Percentiles rank a stretch among this genome's conserved stretches.
Conservation (phyloP, 768 basidiomycete species). For the Daedaleopsis sinensis region DNA sequence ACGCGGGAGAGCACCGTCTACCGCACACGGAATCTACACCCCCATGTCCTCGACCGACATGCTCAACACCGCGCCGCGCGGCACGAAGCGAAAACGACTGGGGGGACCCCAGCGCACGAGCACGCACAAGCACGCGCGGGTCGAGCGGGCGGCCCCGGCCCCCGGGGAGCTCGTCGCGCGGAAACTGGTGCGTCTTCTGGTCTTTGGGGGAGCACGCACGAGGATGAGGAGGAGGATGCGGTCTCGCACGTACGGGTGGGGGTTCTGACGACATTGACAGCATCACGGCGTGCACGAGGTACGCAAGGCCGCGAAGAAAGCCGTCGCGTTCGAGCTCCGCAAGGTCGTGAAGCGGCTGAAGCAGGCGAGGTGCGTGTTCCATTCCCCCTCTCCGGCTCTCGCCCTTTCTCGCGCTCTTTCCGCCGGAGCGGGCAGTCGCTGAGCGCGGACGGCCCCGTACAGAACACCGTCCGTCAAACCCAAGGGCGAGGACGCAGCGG, state of each 20-base stretch:
- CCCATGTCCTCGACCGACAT: not conserved
- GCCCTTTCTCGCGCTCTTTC: no score
- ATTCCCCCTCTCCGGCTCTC: not conserved
- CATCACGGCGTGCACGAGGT: constrained; percentile 76
- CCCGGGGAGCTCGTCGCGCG: constrained; percentile 14
- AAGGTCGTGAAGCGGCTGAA: constrained; percentile 85
- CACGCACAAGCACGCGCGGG: not conserved
- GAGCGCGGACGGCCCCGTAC: no score
- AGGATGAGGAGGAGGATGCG: not conserved
- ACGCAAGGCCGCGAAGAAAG: constrained; percentile 77
- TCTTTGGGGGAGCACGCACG: not conserved
- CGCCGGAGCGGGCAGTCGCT: no score
- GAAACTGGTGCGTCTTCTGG: constrained; percentile 9
- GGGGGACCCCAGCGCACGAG: not conserved
- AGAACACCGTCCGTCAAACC: not conserved
- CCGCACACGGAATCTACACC: not conserved
- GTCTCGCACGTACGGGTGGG: not conserved
- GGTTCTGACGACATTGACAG: constrained; percentile 40
- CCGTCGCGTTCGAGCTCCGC: constrained; percentile 78
- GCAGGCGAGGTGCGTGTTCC: constrained; percentile 55
- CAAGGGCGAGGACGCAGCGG: constrained; percentile 41
- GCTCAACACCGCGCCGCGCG: not conserved
- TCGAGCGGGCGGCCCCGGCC: constrained; percentile 31
- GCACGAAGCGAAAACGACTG: not conserved
- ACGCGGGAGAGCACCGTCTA: no score